Conservation (phyloP, 2,329 filamentous ascomycete genomes). For the Aureobasidium namibiae region DNA sequence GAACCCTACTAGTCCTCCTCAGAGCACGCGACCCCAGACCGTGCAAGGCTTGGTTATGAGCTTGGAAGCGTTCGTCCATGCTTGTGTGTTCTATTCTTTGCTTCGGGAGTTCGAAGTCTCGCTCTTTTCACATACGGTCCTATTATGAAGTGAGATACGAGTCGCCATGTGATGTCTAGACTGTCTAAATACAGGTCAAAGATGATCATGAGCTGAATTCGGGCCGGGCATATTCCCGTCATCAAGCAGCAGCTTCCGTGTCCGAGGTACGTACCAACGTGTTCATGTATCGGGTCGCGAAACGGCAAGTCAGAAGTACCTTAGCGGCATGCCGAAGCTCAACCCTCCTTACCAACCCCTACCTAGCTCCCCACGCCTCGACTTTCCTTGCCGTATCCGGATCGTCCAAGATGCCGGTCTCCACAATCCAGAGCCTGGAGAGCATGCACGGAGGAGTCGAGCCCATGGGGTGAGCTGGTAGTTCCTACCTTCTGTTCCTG, state of each 20-base stretch:
- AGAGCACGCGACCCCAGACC: background rate
- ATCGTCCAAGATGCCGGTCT: background rate
- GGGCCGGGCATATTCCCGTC: background rate
- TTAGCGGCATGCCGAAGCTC: slow-evolving; percentile 7
- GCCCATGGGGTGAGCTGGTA: background rate
- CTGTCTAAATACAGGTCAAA: background rate
- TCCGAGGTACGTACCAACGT: background rate
- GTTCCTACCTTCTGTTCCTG: background rate
- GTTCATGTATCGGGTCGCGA: background rate
- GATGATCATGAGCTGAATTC: background rate
- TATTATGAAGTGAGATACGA: background rate
- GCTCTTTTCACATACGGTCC: background rate
- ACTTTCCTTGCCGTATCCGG: background rate
- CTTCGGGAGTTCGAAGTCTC: background rate
- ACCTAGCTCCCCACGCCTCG: background rate
- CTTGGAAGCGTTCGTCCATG: background rate
- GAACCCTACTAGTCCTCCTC: background rate
- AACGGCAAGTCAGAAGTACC: background rate
- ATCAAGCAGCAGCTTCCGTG: background rate
- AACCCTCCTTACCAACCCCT: background rate
- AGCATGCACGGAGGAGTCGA: background rate
- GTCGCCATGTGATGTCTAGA: background rate
- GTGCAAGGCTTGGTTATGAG: background rate
- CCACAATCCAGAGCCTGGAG: slow-evolving; percentile 6
- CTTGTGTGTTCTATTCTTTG: background rate